These are phyloP conservation scores for Lentinula boryana DNA, from an alignment of 768 basidiomycete species.

Conservation along the genomic window DNA sequence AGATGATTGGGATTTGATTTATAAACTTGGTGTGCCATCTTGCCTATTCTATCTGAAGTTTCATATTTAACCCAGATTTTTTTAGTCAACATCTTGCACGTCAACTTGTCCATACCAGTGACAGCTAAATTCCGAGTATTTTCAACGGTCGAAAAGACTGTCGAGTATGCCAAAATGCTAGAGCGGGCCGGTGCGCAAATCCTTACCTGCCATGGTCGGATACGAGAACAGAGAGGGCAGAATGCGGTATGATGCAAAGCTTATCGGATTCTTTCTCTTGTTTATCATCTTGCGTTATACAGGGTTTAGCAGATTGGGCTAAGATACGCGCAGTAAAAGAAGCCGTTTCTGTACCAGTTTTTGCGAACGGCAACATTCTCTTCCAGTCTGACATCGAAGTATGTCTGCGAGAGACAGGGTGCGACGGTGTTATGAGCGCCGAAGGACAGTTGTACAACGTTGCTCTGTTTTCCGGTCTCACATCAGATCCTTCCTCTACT, in stretches of 20 bases:
- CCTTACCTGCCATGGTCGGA: slow-evolving; percentile 87
- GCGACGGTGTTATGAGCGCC: slow-evolving; percentile 91
- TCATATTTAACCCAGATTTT: neutral
- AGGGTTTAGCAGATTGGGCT: slow-evolving; percentile 86
- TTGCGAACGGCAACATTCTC: slow-evolving; percentile 95
- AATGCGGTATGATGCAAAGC: slow-evolving; percentile 41
- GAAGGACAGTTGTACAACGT: slow-evolving; percentile 95
- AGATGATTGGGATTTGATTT: slow-evolving; percentile 92
- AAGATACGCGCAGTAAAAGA: slow-evolving; percentile 90
- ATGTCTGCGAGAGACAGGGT: slow-evolving; percentile 81
- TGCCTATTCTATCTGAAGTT: neutral
- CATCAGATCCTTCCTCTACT: neutral
- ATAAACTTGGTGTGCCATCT: slow-evolving; percentile 58
- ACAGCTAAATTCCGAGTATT: slow-evolving; percentile 97
- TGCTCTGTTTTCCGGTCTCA: slow-evolving; percentile 55
- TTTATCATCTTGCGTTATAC: neutral
- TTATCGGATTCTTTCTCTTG: neutral
- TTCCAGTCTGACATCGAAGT: slow-evolving; percentile 75
- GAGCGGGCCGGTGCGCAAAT: slow-evolving; percentile 94
- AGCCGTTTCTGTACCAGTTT: slow-evolving; percentile 87
- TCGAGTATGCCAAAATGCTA: slow-evolving; percentile 94
- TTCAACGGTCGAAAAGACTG: slow-evolving; percentile 76
- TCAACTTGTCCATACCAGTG: slow-evolving; percentile 83
- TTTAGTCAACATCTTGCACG: slow-evolving; percentile 80
- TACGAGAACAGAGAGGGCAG: slow-evolving; percentile 88